A percentile compares a stretch with the other conserved stretches of the same genome.
These are phyloP conservation scores for Coprinopsis sp. DNA, from an alignment of 768 basidiomycete species.

Conservation along the genomic window DNA sequence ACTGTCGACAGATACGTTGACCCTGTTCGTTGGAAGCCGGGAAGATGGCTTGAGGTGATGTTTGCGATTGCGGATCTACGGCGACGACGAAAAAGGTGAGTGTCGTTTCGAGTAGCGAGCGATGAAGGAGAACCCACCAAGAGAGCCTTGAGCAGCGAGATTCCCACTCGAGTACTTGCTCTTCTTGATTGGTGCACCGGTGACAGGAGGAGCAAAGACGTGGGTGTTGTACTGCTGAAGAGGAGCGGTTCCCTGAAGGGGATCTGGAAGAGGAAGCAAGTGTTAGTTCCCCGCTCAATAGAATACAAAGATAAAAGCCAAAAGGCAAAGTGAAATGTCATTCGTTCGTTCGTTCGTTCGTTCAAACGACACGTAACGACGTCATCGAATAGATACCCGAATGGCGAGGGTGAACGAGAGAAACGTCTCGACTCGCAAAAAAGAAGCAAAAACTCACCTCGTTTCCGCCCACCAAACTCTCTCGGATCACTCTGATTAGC, in stretches of 20 bases:
- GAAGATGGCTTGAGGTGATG: constrained; percentile 26
- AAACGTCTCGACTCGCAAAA: no score
- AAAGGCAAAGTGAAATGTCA: no score
- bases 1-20: constrained; percentile 74
- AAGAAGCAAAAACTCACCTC: no score
- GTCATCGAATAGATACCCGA: no score
- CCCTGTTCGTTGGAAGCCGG: constrained; percentile 55
- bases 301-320: no score
- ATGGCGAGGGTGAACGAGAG: no score
- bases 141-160: constrained; percentile 3
- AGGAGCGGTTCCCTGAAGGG: constrained; percentile 25
- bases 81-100: neutral
- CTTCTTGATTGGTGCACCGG: constrained; percentile 69
- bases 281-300: no score
- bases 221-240: constrained; percentile 52
- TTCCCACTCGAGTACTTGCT: constrained; percentile 37
- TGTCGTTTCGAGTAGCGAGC: no score
- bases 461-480: no score
- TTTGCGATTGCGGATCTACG: constrained; percentile 15
- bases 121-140: neutral
- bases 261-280: constrained; percentile 14
- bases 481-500: no score
- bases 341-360: no score
- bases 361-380: no score
- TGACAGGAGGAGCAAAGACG: constrained; percentile 69